Evolutionary conservation across 2,329 filamentous ascomycete species (phyloP).

Genomic region (Fusarium siculi): DNA sequence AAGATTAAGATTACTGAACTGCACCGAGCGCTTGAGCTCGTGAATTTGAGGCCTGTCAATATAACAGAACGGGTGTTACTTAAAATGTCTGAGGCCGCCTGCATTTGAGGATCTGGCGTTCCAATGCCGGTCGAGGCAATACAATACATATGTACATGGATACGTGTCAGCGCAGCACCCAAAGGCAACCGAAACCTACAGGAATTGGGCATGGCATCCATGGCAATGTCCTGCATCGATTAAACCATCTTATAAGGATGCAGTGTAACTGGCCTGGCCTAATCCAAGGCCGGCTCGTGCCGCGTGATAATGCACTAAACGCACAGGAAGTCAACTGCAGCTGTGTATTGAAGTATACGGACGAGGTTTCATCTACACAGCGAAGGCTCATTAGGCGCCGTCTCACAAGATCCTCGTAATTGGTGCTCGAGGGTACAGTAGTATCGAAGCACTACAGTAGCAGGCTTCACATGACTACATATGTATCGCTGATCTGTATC

Average conservation of each 20-base stretch:
- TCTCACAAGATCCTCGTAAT: background rate
- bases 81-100: background rate
- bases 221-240: background rate
- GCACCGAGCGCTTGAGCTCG: background rate
- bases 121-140: background rate
- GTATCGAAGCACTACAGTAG: background rate
- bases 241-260: background rate
- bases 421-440: background rate
- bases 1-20: background rate
- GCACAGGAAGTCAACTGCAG: background rate
- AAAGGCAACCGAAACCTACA: background rate
- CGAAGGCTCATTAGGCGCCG: background rate
- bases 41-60: background rate
- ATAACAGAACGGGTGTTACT: background rate
- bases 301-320: background rate
- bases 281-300: background rate
- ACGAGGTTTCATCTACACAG: background rate
- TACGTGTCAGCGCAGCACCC: background rate
- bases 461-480: background rate
- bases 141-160: too few species aligned
- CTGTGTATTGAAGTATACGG: background rate
- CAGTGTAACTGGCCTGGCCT: background rate
- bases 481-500: background rate
- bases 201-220: background rate
- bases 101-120: background rate